A percentile compares a stretch with the other conserved stretches of the same genome.
phyloP scores from a whole-genome alignment of 1,284 basidiomycete genomes.

The Exsudoporus floridanus region DNA sequence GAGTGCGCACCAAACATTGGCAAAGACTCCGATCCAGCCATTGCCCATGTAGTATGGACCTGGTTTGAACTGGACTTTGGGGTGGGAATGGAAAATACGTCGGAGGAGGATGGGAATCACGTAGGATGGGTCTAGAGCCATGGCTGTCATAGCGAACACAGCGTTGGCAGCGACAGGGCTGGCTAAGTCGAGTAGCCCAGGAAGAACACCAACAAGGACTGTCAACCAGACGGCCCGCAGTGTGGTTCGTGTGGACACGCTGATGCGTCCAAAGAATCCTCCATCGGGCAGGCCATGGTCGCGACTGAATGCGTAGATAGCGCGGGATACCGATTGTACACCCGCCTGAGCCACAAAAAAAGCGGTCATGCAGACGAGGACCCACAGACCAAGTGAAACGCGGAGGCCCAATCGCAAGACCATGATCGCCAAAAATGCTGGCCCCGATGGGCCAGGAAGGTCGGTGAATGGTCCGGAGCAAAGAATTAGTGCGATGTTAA shows the following conservation, averaged over 20 bases:
- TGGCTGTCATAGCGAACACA: slow-evolving; percentile 79
- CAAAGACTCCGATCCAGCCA: slow-evolving; percentile 62
- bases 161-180: slow-evolving; percentile 79
- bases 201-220: slow-evolving; percentile 67
- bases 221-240: slow-evolving; percentile 82
- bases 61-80: slow-evolving; percentile 82
- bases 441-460: slow-evolving; percentile 64
- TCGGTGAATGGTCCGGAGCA: slow-evolving; percentile 72
- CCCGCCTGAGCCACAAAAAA: slow-evolving; percentile 83
- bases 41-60: slow-evolving; percentile 89
- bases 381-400: slow-evolving; percentile 74
- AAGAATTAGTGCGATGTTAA: slow-evolving; percentile 82
- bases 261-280: slow-evolving; percentile 76
- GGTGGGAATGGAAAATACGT: slow-evolving; percentile 73
- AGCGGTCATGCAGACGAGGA: slow-evolving; percentile 74
- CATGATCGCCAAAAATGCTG: slow-evolving; percentile 62
- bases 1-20: slow-evolving; percentile 65
- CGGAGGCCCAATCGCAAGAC: slow-evolving; percentile 68
- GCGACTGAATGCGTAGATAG: slow-evolving; percentile 88
- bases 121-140: slow-evolving; percentile 71
- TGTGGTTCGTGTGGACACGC: slow-evolving; percentile 68
- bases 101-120: slow-evolving; percentile 74
- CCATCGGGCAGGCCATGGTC: slow-evolving; percentile 81
- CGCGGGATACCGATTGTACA: slow-evolving; percentile 84
- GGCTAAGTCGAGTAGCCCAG: slow-evolving; percentile 76